Percentiles rank a stretch among this genome's conserved stretches.
phyloP scores from a whole-genome alignment of 345 rosid species.

The Eucalyptus regnans region DNA sequence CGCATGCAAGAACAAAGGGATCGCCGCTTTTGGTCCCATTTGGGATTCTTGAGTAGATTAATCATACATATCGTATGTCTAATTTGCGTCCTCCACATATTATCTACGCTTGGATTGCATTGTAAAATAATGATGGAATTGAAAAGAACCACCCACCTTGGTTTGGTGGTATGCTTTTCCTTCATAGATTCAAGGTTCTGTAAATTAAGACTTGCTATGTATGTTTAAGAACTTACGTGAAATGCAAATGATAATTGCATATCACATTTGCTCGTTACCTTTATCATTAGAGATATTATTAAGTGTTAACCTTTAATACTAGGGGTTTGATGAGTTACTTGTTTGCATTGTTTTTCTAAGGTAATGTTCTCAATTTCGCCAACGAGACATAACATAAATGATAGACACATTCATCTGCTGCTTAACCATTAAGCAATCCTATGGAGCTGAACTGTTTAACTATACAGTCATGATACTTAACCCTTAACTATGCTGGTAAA shows the following conservation, averaged over 20 bases:
- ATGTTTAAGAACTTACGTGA: neutral
- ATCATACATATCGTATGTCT: neutral
- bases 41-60: slow-evolving; percentile 56
- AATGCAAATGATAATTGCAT: neutral
- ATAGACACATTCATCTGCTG: neutral
- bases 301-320: neutral
- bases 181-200: neutral
- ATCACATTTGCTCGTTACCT: neutral
- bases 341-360: neutral
- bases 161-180: neutral
- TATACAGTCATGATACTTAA: neutral
- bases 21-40: slow-evolving; percentile 84
- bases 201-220: neutral
- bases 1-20: slow-evolving; percentile 47
- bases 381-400: neutral
- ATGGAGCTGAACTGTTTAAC: neutral
- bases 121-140: neutral
- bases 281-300: neutral
- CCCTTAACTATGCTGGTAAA: neutral
- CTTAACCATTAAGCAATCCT: neutral
- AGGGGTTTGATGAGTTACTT: neutral
- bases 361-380: neutral
- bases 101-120: neutral
- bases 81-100: neutral
- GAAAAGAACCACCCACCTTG: neutral